phyloP scores from a whole-genome alignment of 2,329 filamentous ascomycete species.

The Trichophyton verrucosum region DNA sequence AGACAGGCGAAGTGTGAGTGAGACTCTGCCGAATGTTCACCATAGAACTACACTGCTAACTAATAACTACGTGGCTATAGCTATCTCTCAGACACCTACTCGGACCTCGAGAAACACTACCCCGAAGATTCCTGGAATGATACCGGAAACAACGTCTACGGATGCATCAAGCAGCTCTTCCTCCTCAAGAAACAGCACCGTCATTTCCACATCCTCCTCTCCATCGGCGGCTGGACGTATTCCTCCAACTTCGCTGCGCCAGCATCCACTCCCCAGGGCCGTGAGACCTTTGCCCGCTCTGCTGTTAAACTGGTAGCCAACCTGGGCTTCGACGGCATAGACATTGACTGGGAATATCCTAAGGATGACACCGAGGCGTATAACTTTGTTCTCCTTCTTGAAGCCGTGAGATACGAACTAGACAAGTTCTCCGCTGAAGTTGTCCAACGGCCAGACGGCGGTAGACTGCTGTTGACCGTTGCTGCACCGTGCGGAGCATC shows the following conservation, averaged over 20 bases:
- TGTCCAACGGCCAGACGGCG: constrained; percentile 22
- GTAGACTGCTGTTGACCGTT: constrained; percentile 36
- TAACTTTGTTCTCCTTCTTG: constrained; percentile 26
- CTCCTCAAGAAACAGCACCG: constrained; percentile 64
- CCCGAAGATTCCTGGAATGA: constrained; percentile 55
- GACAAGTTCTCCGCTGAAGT: constrained; percentile 6
- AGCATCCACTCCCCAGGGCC: constrained; percentile 45
- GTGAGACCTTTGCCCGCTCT: constrained; percentile 52
- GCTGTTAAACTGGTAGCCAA: constrained; percentile 65
- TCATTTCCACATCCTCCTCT: constrained; percentile 66
- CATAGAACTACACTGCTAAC: background rate
- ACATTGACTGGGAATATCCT: constrained; percentile 35
- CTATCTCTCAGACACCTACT: constrained; percentile 53
- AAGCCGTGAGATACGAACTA: constrained; percentile 22
- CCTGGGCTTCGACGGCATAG: constrained; percentile 51
- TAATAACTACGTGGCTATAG: constrained; percentile 4
- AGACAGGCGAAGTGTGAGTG: constrained; percentile 61
- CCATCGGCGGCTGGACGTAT: constrained; percentile 72
- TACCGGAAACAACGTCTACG: constrained; percentile 59
- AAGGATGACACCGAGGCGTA: constrained; percentile 23
- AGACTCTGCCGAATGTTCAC: background rate
- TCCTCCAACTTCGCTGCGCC: constrained; percentile 63
- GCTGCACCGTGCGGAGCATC: constrained; percentile 32
- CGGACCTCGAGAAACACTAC: constrained; percentile 60
- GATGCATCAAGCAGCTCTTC: constrained; percentile 65